Evolutionary conservation across 352 stramenopile genomes (phyloP).

Genomic region (Thraustochytrium striatum): DNA sequence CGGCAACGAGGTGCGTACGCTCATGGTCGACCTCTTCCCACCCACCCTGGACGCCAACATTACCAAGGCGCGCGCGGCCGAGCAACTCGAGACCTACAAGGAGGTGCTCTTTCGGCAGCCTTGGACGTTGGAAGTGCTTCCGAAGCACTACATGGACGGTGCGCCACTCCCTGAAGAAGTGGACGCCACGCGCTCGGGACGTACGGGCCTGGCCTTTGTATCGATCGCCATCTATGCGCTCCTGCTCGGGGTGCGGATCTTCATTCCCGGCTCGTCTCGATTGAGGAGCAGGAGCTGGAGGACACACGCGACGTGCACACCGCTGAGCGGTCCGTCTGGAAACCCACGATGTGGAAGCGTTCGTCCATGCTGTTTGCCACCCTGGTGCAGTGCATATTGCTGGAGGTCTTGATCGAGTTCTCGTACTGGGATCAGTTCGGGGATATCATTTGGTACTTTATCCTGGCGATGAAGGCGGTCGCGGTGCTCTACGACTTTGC

Average conservation of each 20-base stretch:
- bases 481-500: slow-evolving; percentile 75
- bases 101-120: slow-evolving; percentile 6
- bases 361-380: slow-evolving; percentile 90
- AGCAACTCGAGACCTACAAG: neutral
- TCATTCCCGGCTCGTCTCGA: slow-evolving; percentile 81
- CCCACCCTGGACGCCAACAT: slow-evolving; percentile 70
- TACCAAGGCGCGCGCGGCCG: slow-evolving; percentile 51
- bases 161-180: slow-evolving; percentile 70
- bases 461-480: slow-evolving; percentile 84
- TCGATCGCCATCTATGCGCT: slow-evolving; percentile 78
- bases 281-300: slow-evolving; percentile 71
- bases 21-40: slow-evolving; percentile 77
- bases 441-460: slow-evolving; percentile 91
- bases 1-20: neutral
- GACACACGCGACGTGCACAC: slow-evolving; percentile 61
- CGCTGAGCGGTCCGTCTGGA: slow-evolving; percentile 78
- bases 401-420: slow-evolving; percentile 89
- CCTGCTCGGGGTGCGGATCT: slow-evolving; percentile 75
- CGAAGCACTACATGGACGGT: slow-evolving; percentile 76
- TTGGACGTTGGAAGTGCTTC: slow-evolving; percentile 70
- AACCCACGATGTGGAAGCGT: slow-evolving; percentile 86
- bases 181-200: slow-evolving; percentile 61
- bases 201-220: slow-evolving; percentile 86
- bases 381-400: slow-evolving; percentile 81
- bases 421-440: slow-evolving; percentile 91